Evolutionary conservation across 495 filamentous ascomycete species (phyloP).

Genomic region (Stereocaulon alpinum): DNA sequence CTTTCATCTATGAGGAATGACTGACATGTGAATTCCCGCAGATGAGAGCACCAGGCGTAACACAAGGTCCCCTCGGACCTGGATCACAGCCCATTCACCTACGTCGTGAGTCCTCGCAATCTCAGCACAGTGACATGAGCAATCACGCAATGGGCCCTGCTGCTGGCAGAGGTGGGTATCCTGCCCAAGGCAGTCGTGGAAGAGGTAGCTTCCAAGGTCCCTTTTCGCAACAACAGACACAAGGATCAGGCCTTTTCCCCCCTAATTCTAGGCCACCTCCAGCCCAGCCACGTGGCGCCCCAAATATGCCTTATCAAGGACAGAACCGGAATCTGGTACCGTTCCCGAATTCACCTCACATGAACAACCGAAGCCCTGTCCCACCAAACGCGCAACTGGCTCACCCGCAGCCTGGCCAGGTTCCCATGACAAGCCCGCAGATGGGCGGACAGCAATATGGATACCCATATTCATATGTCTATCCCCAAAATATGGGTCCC

Average conservation of each 20-base stretch:
- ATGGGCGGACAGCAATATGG: constrained; percentile 26
- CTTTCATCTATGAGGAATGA: constrained; percentile 5
- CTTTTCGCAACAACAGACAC: constrained; percentile 50
- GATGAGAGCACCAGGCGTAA: constrained; percentile 48
- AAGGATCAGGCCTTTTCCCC: constrained; percentile 53
- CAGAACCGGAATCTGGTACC: constrained; percentile 40
- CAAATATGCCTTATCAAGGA: constrained; percentile 54
- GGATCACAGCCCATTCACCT: constrained; percentile 59
- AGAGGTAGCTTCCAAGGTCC: constrained; percentile 38
- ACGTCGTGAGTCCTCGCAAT: constrained; percentile 73
- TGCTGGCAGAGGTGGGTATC: constrained; percentile 44
- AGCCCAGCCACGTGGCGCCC: constrained; percentile 53
- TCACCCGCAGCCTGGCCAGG: constrained; percentile 56
- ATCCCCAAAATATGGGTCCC: constrained; percentile 49
- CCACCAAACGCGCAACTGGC: constrained; percentile 54
- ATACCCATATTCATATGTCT: constrained; percentile 46
- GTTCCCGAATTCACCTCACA: constrained; percentile 58
- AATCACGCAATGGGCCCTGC: constrained; percentile 42
- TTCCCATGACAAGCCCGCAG: constrained; percentile 46
- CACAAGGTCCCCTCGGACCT: constrained; percentile 50
- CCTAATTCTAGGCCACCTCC: constrained; percentile 48
- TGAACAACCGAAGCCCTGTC: constrained; percentile 61
- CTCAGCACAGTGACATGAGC: constrained; percentile 64
- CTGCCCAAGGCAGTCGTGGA: constrained; percentile 53
- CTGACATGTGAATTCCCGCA: constrained; percentile 35